Percentiles rank a stretch among this genome's conserved stretches.
Conservation (phyloP, 257 asterid species). For the Handroanthus guayacan region DNA sequence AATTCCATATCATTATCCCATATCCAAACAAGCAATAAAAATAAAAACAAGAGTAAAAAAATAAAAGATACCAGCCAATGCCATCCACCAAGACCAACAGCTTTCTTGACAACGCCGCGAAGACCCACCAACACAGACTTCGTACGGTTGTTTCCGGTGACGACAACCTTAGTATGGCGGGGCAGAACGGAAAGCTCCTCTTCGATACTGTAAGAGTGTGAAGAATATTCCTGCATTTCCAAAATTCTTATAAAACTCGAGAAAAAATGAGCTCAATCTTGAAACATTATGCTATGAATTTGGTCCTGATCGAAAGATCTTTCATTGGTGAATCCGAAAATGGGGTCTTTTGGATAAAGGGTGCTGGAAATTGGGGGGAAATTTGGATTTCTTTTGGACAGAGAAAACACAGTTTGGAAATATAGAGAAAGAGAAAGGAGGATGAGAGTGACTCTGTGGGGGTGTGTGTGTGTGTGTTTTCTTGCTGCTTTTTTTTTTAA, state of each 20-base stretch:
- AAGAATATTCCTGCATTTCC: conserved; percentile 56
- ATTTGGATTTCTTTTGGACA: conserved; percentile 35
- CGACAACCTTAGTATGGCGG: conserved; percentile 76
- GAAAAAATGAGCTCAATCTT: background rate
- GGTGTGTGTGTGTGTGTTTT: conserved; percentile 32
- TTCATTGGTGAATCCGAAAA: conserved; percentile 44
- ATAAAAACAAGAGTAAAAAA: no score
- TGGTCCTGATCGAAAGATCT: conserved; percentile 29
- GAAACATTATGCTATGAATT: conserved; percentile 11
- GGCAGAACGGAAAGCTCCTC: conserved; percentile 76
- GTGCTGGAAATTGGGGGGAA: conserved; percentile 40
- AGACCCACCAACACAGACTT: conserved; percentile 77
- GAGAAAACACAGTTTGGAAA: conserved; percentile 45
- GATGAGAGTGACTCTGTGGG: conserved; percentile 42
- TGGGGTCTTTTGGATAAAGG: conserved; percentile 25
- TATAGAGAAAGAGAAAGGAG: conserved; percentile 27
- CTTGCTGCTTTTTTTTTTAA: conserved; percentile 12
- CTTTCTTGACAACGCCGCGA: conserved; percentile 80
- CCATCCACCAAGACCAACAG: conserved; percentile 86
- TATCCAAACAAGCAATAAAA: background rate
- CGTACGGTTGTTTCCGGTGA: conserved; percentile 75
- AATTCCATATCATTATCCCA: conserved; percentile 3
- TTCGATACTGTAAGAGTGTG: conserved; percentile 63
- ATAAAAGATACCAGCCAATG: conserved; percentile 69
- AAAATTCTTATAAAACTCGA: background rate